A percentile compares a stretch with the other conserved stretches of the same genome.
phyloP scores from a whole-genome alignment of 2,329 filamentous ascomycete genomes.

The Cladosporium phlei region DNA sequence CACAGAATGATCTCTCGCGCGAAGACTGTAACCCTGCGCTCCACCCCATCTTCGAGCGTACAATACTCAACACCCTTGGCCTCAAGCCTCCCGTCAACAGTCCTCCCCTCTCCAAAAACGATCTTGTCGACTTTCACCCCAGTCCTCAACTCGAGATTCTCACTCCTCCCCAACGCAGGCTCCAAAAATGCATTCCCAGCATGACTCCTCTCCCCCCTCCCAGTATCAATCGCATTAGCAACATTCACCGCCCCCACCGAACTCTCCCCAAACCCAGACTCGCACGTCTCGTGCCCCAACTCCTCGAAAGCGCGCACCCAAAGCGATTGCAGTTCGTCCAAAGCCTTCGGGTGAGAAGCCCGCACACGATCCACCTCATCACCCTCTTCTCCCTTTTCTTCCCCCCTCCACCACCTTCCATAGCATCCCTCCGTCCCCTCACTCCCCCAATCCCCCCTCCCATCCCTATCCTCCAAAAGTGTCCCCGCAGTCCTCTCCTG shows the following conservation, averaged over 20 bases:
- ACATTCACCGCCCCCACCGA: too few species aligned
- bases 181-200: slow-evolving; percentile 21
- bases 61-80: slow-evolving; percentile 9
- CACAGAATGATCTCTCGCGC: slow-evolving; percentile 54
- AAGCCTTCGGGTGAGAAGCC: too few species aligned
- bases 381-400: too few species aligned
- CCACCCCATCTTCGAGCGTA: slow-evolving; percentile 15
- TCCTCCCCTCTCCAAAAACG: slow-evolving; percentile 7
- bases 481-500: too few species aligned
- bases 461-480: slow-evolving; percentile 36
- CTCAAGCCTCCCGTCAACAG: not conserved
- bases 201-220: slow-evolving; percentile 21
- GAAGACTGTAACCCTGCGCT: slow-evolving; percentile 20
- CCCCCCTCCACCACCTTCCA: too few species aligned
- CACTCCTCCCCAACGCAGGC: slow-evolving; percentile 13
- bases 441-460: slow-evolving; percentile 32
- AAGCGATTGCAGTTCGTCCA: too few species aligned
- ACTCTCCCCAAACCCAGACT: too few species aligned
- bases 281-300: too few species aligned
- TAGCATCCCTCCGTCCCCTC: slow-evolving; percentile 20
- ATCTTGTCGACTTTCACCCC: slow-evolving; percentile 18
- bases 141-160: slow-evolving; percentile 18
- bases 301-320: too few species aligned
- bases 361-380: too few species aligned
- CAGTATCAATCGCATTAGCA: too few species aligned